Conservation (phyloP, 148 eudicot genomes). For the Heliamphora exappendiculata region DNA sequence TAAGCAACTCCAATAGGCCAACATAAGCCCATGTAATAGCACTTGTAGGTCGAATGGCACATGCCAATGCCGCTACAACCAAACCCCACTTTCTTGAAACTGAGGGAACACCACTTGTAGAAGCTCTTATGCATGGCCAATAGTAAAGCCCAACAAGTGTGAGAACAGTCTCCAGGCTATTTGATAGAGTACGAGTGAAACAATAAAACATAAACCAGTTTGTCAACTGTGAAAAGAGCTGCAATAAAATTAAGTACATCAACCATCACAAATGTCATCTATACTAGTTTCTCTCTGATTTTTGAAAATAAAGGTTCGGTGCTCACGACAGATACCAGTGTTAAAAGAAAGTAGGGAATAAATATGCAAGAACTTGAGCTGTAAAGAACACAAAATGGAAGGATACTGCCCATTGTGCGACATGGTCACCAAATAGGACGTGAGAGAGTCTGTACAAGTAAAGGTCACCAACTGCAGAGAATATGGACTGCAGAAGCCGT, state of each 20-base stretch:
- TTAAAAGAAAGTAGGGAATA: background rate
- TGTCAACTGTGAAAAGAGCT: constrained; percentile 78
- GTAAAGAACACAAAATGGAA: constrained; percentile 16
- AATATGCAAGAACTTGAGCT: background rate
- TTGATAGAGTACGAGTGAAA: constrained; percentile 75
- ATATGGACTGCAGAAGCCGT: constrained; percentile 63
- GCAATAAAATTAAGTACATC: constrained; percentile 43
- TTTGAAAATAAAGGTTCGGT: background rate
- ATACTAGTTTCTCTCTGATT: background rate
- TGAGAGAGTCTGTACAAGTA: constrained; percentile 69
- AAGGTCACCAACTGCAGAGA: constrained; percentile 85
- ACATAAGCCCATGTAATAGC: constrained; percentile 86
- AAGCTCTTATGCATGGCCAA: constrained; percentile 79
- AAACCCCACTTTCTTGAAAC: constrained; percentile 66
- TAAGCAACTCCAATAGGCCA: constrained; percentile 56
- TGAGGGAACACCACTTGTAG: constrained; percentile 26
- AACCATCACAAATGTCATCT: constrained; percentile 1
- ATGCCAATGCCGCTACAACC: constrained; percentile 69
- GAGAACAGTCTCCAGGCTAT: constrained; percentile 90
- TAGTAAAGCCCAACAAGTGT: constrained; percentile 74
- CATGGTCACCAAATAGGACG: constrained; percentile 45
- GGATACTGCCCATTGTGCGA: constrained; percentile 96
- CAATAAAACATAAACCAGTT: constrained; percentile 99
- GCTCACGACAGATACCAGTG: background rate
- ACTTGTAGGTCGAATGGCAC: constrained; percentile 88